Evolutionary conservation across 73 alveolate species (phyloP).

Genomic region (Urostyla sp.): DNA sequence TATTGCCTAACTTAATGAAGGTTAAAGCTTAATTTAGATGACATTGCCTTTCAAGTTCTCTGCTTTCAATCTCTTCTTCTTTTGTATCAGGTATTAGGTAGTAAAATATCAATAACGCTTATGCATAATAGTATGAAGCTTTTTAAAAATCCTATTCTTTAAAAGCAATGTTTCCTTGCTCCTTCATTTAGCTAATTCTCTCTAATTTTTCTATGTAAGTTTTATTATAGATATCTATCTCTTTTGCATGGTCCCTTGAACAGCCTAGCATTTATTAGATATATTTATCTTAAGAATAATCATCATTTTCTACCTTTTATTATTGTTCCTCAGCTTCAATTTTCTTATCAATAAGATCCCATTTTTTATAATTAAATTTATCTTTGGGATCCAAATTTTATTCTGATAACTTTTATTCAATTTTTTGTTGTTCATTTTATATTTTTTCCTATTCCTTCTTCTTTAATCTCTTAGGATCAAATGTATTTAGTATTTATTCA

Average conservation of each 20-base stretch:
- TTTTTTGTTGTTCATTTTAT: neutral
- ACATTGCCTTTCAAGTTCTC: slow-evolving; percentile 27
- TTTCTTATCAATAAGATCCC: slow-evolving; percentile 58
- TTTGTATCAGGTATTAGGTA: slow-evolving; percentile 60
- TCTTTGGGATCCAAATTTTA: neutral
- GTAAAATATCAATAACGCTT: slow-evolving; percentile 62
- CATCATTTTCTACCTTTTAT: neutral
- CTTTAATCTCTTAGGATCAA: slow-evolving; percentile 32
- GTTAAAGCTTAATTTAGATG: slow-evolving; percentile 60
- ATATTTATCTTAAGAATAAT: slow-evolving; percentile 29
- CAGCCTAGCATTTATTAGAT: slow-evolving; percentile 68
- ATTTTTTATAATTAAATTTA: slow-evolving; percentile 45
- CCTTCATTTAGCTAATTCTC: slow-evolving; percentile 39
- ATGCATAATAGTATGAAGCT: slow-evolving; percentile 68
- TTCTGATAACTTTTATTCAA: neutral
- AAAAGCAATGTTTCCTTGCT: slow-evolving; percentile 51
- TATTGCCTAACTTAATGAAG: slow-evolving; percentile 26
- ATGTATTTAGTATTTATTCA: slow-evolving; percentile 25
- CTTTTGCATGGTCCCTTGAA: slow-evolving; percentile 66
- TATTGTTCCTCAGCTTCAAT: slow-evolving; percentile 36
- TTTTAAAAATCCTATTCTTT: slow-evolving; percentile 39
- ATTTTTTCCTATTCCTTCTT: slow-evolving; percentile 2
- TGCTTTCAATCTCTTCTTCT: slow-evolving; percentile 31
- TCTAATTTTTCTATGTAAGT: slow-evolving; percentile 56
- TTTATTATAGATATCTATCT: slow-evolving; percentile 62